Conservation (phyloP, 495 filamentous ascomycete species). For the Penicillium paxilli region DNA sequence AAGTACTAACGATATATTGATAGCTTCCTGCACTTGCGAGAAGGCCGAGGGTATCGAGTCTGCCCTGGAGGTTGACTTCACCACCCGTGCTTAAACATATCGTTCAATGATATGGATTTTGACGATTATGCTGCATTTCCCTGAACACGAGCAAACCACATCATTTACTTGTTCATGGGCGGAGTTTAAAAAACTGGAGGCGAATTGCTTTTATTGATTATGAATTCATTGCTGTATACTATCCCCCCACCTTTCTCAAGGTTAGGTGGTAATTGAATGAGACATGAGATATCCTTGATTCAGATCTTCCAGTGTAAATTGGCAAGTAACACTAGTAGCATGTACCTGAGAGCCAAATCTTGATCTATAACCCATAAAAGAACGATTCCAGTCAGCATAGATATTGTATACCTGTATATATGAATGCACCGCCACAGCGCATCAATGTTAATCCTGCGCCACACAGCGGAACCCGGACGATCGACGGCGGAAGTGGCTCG, state of each 20-base stretch:
- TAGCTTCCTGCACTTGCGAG: constrained; percentile 83
- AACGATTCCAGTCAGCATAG: too few relatives aligned
- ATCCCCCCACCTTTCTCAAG: background rate
- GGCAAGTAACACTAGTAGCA: too few relatives aligned
- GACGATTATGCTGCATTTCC: background rate
- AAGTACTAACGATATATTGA: background rate
- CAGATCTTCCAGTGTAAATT: background rate
- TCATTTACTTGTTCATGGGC: background rate
- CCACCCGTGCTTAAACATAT: constrained; percentile 45
- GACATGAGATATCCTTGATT: background rate
- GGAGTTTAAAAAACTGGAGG: background rate
- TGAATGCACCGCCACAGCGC: constrained; percentile 43
- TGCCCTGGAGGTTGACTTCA: constrained; percentile 74
- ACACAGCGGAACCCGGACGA: constrained; percentile 33
- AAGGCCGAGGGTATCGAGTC: constrained; percentile 58
- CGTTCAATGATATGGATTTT: background rate
- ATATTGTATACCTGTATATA: too few relatives aligned
- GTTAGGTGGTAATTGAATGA: background rate
- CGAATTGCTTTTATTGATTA: background rate
- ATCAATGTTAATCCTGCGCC: constrained; percentile 34
- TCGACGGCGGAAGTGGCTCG: constrained; percentile 39
- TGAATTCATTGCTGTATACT: background rate
- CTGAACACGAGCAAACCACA: too few relatives aligned
- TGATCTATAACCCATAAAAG: too few relatives aligned
- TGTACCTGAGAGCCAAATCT: too few relatives aligned